Conservation (phyloP, 2,329 filamentous ascomycete genomes). For the Cryphonectria carpinicola region DNA sequence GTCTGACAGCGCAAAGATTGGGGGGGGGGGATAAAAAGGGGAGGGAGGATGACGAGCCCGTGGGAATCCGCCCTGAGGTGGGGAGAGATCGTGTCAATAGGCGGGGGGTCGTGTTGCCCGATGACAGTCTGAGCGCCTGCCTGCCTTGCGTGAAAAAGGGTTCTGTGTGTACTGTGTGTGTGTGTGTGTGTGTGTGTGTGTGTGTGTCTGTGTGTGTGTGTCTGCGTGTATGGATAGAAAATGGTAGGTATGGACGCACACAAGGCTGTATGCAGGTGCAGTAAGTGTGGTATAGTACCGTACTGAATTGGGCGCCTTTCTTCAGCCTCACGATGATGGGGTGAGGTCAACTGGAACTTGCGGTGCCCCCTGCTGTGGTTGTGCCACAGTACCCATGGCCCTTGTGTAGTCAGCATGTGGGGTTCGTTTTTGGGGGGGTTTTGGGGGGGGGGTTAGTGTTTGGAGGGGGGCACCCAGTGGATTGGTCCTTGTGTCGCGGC, state of each 20-base stretch:
- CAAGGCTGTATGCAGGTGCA: background rate
- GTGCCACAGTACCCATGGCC: too few species aligned
- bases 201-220: background rate
- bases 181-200: background rate
- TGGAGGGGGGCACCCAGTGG: background rate
- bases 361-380: background rate
- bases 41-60: background rate
- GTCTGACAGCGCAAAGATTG: slow-evolving; percentile 1
- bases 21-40: background rate
- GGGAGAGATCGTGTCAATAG: background rate
- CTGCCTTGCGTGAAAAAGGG: background rate
- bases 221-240: background rate
- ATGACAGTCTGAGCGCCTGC: background rate
- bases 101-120: background rate
- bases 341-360: background rate
- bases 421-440: background rate
- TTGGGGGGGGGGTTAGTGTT: too few species aligned
- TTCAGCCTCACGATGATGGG: slow-evolving; percentile 3
- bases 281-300: too few species aligned
- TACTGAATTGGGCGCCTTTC: background rate
- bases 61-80: slow-evolving; percentile 1
- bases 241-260: background rate
- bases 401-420: background rate
- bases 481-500: background rate
- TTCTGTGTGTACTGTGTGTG: background rate